Percentiles rank a stretch among this genome's conserved stretches.
Evolutionary conservation across 2,329 filamentous ascomycete species (phyloP).

Genomic region (Drechslerella dactyloides): DNA sequence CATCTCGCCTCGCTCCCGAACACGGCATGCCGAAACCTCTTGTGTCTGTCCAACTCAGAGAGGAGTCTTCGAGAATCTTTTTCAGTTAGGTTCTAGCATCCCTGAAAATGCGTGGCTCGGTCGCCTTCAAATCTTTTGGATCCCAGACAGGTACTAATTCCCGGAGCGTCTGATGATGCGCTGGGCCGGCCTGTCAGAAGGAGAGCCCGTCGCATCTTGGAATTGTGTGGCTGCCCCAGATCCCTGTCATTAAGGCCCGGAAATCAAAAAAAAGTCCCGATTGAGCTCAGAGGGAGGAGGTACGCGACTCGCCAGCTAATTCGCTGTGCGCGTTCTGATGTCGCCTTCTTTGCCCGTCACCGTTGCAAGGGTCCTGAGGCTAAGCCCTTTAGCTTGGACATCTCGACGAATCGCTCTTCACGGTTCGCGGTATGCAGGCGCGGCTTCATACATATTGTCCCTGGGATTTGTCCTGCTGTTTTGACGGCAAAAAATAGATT

Average conservation of each 20-base stretch:
- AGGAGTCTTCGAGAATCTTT: background rate
- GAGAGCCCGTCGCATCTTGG: constrained; percentile 8
- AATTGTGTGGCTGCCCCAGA: constrained; percentile 26
- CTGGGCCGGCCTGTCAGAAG: constrained; percentile 37
- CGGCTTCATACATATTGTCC: constrained; percentile 43
- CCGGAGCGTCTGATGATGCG: constrained; percentile 44
- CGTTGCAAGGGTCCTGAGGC: constrained; percentile 16
- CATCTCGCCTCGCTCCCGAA: constrained; percentile 36
- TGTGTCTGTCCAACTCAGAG: background rate
- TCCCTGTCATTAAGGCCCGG: constrained; percentile 24
- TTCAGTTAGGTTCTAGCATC: too few relatives aligned
- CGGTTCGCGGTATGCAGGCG: constrained; percentile 44
- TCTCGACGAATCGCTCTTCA: constrained; percentile 43
- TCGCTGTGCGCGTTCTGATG: constrained; percentile 16
- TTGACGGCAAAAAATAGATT: constrained; percentile 14
- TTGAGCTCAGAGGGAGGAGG: background rate
- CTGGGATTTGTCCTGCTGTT: constrained; percentile 9
- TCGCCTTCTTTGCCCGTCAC: constrained; percentile 11
- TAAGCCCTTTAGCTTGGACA: constrained; percentile 12
- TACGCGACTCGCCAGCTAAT: constrained; percentile 19
- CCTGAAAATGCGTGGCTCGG: background rate
- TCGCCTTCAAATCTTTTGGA: background rate
- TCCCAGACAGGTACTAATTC: background rate
- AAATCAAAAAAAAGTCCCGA: constrained; percentile 9
- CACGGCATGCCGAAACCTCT: background rate